Evolutionary conservation across 2,329 filamentous ascomycete genomes (phyloP).

Genomic region (Ceratocystis albifundus): DNA sequence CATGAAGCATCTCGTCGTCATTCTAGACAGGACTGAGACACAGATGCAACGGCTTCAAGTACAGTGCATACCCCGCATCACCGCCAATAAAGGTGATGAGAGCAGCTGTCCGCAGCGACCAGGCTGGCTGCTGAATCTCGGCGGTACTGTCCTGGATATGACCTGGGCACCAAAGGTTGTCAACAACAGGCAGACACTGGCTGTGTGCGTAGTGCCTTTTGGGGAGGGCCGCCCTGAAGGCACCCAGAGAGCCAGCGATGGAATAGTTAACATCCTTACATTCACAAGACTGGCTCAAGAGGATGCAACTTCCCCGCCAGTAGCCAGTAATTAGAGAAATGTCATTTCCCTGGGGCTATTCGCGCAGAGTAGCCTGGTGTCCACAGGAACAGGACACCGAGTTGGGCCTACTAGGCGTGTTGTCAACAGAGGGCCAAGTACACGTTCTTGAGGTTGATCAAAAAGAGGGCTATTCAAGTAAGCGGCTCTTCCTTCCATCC

Average conservation of each 20-base stretch:
- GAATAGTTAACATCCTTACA: conserved; percentile 44
- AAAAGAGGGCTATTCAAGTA: conserved; percentile 26
- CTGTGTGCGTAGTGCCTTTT: conserved; percentile 39
- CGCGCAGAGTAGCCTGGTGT: conserved; percentile 43
- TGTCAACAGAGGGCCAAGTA: conserved; percentile 42
- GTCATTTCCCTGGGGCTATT: conserved; percentile 42
- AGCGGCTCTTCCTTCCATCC: background rate
- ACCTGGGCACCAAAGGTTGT: conserved; percentile 40
- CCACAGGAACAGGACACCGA: conserved; percentile 33
- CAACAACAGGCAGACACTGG: conserved; percentile 36
- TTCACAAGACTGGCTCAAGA: conserved; percentile 31
- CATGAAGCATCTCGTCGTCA: conserved; percentile 29
- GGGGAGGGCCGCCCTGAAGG: conserved; percentile 39
- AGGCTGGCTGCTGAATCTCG: conserved; percentile 45
- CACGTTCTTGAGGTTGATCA: conserved; percentile 37
- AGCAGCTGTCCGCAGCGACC: conserved; percentile 26
- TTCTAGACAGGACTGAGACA: conserved; percentile 27
- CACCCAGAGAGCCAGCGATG: conserved; percentile 34
- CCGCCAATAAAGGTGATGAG: conserved; percentile 22
- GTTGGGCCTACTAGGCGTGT: conserved; percentile 37
- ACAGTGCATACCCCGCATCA: conserved; percentile 11
- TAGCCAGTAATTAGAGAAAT: conserved; percentile 35
- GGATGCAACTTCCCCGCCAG: conserved; percentile 29
- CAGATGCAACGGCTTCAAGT: conserved; percentile 28
- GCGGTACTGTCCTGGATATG: conserved; percentile 42